A percentile compares a stretch with the other conserved stretches of the same genome.
phyloP scores from a whole-genome alignment of 2,329 filamentous ascomycete species.

The Colletotrichum sojae region DNA sequence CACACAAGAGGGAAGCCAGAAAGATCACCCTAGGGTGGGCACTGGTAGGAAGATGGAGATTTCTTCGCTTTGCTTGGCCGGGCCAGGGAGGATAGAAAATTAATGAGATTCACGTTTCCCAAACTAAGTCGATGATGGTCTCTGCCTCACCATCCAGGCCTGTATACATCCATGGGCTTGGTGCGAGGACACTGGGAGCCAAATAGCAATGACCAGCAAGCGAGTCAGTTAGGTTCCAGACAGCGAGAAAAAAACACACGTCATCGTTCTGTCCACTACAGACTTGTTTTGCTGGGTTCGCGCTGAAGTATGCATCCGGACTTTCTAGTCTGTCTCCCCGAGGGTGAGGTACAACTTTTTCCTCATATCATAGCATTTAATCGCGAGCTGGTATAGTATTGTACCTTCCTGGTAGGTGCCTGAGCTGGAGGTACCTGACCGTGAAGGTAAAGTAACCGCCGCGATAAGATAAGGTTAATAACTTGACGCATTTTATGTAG shows the following conservation, averaged over 20 bases:
- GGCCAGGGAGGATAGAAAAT: conserved; percentile 36
- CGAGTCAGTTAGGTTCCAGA: too few relatives aligned
- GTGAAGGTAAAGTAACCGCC: neutral
- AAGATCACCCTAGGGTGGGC: conserved; percentile 13
- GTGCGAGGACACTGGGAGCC: neutral
- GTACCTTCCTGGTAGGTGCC: neutral
- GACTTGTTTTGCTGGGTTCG: too few relatives aligned
- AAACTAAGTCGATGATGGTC: neutral
- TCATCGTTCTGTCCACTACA: too few relatives aligned
- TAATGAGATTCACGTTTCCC: conserved; percentile 39
- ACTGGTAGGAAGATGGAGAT: conserved; percentile 34
- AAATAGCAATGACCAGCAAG: too few relatives aligned
- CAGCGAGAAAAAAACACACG: too few relatives aligned
- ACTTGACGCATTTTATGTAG: neutral
- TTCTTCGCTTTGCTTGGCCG: conserved; percentile 32
- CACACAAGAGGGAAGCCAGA: conserved; percentile 38
- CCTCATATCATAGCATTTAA: neutral
- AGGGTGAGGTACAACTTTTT: neutral
- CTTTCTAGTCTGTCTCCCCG: too few relatives aligned
- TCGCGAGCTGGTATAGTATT: neutral
- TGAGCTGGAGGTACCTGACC: neutral
- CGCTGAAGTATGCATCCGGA: too few relatives aligned
- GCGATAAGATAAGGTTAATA: conserved; percentile 33
- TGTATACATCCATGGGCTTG: neutral
- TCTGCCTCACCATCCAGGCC: too few relatives aligned